Base-by-base conservation (phyloP, 2,329 filamentous ascomycete species). In the Penicillium sp. region DNA sequence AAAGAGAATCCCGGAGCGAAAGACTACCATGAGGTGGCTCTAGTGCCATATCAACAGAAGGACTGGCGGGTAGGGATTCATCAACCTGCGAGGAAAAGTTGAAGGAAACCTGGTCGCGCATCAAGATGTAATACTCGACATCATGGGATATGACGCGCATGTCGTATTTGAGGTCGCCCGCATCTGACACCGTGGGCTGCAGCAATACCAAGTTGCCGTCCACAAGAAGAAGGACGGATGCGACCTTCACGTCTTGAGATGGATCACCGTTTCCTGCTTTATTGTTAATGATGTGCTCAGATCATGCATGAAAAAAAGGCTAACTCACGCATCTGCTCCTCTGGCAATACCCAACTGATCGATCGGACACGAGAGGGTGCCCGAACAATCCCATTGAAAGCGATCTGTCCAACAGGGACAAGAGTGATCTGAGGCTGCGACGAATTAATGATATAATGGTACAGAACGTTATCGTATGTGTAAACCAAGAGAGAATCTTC, bases 81-180 rank as follows among this genome's bases (percentile, higher is more conserved):
- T 82, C 80, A n/a, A 74, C 64, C 21, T 77, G 75, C 29, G 76
- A 75, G 13, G 77, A 75, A 61, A 82, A 79, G 61, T 77, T 78
- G 66, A 77, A 79, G 10, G 73, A 77, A 21, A 77, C 86, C 68
- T 95, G 90, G 70, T 99, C 94, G 62, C 93, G 87, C 86, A 95
- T 95, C 67, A 94, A 86, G 54, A 89, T 88, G 72, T 96, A 97
- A 69, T 94, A 97, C 73, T 99, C 94, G 41, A 97, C 92, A 68
- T 96, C 95, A 68, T 97, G 91, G 13, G 93, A 92, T 70, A 99
- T 89, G 58, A 97, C 89, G 10, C 93, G 89, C 94, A 99, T 99
- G 71, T 97, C 93, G 71, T 99, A 99, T 78, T 97, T 97, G 51
- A 97, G 82, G 66, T 92, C 89, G 6, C 90, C 90, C 43, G 89